These are phyloP conservation scores for Glonium stellatum DNA, from an alignment of 495 filamentous ascomycete genomes.

Conservation along the genomic window DNA sequence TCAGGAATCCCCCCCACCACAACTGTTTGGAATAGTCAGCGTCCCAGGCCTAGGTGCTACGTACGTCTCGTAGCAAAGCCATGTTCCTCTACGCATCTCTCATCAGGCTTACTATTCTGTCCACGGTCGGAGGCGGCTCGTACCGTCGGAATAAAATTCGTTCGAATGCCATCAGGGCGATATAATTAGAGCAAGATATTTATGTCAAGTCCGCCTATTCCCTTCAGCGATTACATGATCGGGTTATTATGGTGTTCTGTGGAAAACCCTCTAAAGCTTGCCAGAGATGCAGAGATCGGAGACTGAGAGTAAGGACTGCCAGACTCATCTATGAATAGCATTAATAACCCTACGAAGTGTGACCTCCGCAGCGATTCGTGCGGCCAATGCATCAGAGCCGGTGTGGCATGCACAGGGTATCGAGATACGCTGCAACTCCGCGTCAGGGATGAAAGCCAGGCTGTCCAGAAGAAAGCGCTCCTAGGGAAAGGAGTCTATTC, in stretches of 20 bases:
- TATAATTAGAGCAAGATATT: too few relatives aligned
- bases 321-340: background rate
- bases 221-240: background rate
- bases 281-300: background rate
- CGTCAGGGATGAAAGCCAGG: slow-evolving; percentile 1
- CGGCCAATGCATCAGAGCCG: background rate
- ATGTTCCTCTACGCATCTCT: too few relatives aligned
- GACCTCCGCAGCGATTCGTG: background rate
- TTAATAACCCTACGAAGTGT: background rate
- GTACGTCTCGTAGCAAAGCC: too few relatives aligned
- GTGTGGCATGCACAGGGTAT: background rate
- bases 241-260: background rate
- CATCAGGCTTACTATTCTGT: too few relatives aligned
- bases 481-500: background rate
- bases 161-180: too few relatives aligned
- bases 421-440: background rate
- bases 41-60: too few relatives aligned
- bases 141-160: too few relatives aligned
- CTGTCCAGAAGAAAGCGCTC: background rate
- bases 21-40: too few relatives aligned
- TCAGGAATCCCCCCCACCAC: too few relatives aligned
- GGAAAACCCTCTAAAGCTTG: background rate
- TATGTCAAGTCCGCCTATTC: background rate
- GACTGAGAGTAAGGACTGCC: background rate
- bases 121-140: too few relatives aligned